These are phyloP conservation scores for Lipomyces yamanashiensis DNA, from an alignment of 805 yeast species.

Conservation along the genomic window DNA sequence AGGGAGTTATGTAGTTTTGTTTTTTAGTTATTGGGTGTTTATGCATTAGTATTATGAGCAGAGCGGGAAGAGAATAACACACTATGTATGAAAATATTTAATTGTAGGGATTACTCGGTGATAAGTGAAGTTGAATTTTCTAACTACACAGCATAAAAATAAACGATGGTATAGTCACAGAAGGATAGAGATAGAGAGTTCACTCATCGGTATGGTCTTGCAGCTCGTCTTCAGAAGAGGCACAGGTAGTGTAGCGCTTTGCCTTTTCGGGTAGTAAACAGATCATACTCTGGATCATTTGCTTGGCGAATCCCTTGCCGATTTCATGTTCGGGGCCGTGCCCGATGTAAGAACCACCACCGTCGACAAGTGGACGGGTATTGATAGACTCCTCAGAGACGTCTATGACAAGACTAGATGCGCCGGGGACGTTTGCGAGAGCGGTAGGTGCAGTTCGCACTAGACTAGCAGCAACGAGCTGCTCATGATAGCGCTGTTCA, in stretches of 20 bases:
- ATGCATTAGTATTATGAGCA: neutral
- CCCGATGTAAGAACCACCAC: neutral
- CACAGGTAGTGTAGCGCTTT: slow-evolving; percentile 22
- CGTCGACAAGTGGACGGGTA: neutral
- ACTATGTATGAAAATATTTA: too few relatives aligned
- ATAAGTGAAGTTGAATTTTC: too few relatives aligned
- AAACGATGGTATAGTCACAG: neutral
- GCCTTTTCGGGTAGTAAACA: slow-evolving; percentile 22
- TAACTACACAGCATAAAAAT: too few relatives aligned
- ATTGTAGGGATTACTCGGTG: too few relatives aligned
- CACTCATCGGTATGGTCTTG: neutral
- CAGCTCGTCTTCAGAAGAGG: neutral
- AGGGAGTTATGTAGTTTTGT: slow-evolving; percentile 1
- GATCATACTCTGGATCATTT: slow-evolving; percentile 20
- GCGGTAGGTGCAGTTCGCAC: neutral
- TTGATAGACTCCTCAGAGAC: neutral
- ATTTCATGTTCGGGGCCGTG: neutral
- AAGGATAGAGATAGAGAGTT: neutral
- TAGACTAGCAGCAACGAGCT: neutral
- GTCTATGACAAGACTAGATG: slow-evolving; percentile 2
- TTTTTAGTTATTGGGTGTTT: neutral
- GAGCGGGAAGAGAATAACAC: neutral
- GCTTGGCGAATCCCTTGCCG: slow-evolving; percentile 4
- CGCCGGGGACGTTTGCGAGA: neutral
- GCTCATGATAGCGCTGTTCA: slow-evolving; percentile 2